These are phyloP conservation scores for Trametes versicolor DNA, from an alignment of 1,284 basidiomycete species.

Conservation along the genomic window DNA sequence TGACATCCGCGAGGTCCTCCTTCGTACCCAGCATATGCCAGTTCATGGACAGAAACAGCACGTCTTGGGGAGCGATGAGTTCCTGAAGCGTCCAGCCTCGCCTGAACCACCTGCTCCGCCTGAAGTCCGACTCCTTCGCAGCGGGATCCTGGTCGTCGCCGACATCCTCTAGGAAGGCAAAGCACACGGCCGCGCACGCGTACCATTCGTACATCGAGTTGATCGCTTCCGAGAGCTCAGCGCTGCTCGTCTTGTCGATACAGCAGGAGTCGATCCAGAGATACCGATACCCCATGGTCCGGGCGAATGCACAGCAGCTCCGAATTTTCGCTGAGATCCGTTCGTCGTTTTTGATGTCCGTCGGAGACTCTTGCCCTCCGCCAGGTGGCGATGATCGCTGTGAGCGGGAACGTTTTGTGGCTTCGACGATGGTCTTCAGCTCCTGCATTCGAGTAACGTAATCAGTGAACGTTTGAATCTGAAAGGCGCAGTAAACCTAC, in stretches of 20 bases:
- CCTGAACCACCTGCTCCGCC: background rate
- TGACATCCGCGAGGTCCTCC: background rate
- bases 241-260: background rate
- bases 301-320: conserved; percentile 14
- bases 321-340: conserved; percentile 15
- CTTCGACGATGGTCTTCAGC: no score
- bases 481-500: background rate
- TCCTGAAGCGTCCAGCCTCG: conserved; percentile 4
- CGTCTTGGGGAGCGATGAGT: conserved; percentile 17
- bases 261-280: conserved; percentile 26
- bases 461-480: no score
- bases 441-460: no score
- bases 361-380: background rate
- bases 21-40: conserved; percentile 18
- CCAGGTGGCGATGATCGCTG: no score
- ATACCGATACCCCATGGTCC: conserved; percentile 4
- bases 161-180: conserved; percentile 18
- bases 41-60: conserved; percentile 11
- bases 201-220: conserved; percentile 15
- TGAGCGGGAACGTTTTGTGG: no score
- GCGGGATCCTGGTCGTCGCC: conserved; percentile 4
- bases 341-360: background rate
- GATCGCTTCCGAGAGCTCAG: background rate
- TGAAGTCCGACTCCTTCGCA: background rate
- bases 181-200: conserved; percentile 14